Evolutionary conservation across 345 rosid genomes (phyloP).

Genomic region (Bruguiera gymnorhiza): DNA sequence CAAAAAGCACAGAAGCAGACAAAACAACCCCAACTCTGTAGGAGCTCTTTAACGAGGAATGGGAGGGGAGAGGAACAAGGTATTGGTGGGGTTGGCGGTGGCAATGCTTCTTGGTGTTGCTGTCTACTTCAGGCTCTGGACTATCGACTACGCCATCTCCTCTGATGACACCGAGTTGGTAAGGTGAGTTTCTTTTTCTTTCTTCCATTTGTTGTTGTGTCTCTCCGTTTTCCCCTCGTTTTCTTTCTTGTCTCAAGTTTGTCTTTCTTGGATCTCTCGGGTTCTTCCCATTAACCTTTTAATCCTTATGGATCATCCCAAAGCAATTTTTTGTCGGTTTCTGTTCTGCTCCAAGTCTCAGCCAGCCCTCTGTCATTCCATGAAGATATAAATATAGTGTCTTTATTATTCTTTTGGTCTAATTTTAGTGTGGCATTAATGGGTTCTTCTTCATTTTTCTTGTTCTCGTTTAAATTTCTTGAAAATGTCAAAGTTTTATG

Average conservation of each 20-base stretch:
- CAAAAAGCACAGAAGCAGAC: neutral
- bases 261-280: neutral
- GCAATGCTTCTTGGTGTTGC: slow-evolving; percentile 59
- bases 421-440: neutral
- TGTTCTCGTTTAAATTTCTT: neutral
- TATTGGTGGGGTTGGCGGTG: slow-evolving; percentile 42
- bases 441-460: neutral
- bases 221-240: no score
- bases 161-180: slow-evolving; percentile 58
- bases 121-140: slow-evolving; percentile 73
- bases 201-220: no score
- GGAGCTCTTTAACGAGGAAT: slow-evolving; percentile 11
- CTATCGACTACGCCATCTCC: slow-evolving; percentile 64
- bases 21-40: neutral
- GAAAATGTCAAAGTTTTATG: neutral
- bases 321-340: no score
- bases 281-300: no score
- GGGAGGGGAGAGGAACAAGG: slow-evolving; percentile 48
- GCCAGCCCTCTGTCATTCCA: neutral
- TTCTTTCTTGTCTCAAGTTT: neutral
- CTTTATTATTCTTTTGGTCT: neutral
- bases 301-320: no score
- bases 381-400: neutral
- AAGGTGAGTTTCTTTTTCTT: slow-evolving; percentile 40
- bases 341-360: no score